Base-by-base conservation (phyloP, 2,329 filamentous ascomycete species). In the Zasmidium angulare region DNA sequence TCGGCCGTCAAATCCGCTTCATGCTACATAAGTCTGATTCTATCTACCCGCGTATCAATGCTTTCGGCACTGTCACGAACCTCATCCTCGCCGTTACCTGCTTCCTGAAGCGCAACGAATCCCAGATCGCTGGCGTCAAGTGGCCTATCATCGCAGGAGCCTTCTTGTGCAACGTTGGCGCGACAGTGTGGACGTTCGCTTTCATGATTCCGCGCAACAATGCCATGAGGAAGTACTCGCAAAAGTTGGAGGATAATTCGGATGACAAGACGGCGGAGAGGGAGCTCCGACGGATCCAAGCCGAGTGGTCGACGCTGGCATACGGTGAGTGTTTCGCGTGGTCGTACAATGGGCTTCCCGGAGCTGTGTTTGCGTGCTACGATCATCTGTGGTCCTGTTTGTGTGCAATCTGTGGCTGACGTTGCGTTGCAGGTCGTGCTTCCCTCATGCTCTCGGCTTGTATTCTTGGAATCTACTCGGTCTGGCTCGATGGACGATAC, bases 131-230 rank as follows among this genome's bases (percentile, higher is more conserved):
- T 6, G 56, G 59, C 21, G 66, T 64, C 22, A 70, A 72, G 60
- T 58, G 70, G 12, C 67, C 69, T 17, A 63, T 63, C 54, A 46
- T 71, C 11, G 62, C 60, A 11, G 55, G 63, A 6, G 64, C 67
- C 1, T 61, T 66, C 19, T 67, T 53, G 7, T 58, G 66, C n/a
- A 68, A 66, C 52, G 22, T 69, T 10, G 68, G 63, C 10, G 69
- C 69, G 2, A 73, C 71, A 10, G 67, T 66, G 2, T 73, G 63
- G 55, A 68, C 69, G 22, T 56, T 72, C 24, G 50, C 53, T 10
- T 67, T 72, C 43, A 70, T 71, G 69, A 69, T 72, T 21, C 70
- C 69, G 21, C 66, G 69, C 57, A 72, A 73, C 63, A 68, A 64
- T 57, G 60, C 61, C n/a, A 68, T 73, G 69, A 55, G 63, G 14